Percentiles rank a stretch among this genome's conserved stretches.
Conservation (phyloP, 495 filamentous ascomycete species). For the Penicillium herquei region DNA sequence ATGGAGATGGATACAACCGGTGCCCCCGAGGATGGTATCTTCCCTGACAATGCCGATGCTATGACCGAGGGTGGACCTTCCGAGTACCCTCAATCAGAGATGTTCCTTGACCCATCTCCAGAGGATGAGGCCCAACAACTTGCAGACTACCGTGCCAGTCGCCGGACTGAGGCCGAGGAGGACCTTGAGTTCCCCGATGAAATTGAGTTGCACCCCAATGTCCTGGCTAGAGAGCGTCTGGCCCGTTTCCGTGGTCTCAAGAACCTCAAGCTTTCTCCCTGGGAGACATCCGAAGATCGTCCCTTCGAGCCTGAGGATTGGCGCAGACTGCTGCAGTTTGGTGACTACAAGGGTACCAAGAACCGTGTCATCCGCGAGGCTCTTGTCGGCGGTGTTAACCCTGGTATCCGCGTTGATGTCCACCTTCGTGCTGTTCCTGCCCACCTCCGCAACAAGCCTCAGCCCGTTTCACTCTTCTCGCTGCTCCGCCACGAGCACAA, state of each 20-base stretch:
- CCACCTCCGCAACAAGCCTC: slow-evolving; percentile 53
- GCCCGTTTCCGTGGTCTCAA: slow-evolving; percentile 86
- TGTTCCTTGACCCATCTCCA: slow-evolving; percentile 82
- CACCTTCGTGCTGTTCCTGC: slow-evolving; percentile 72
- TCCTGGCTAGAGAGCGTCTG: slow-evolving; percentile 79
- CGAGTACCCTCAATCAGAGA: slow-evolving; percentile 87
- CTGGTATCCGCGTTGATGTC: slow-evolving; percentile 78
- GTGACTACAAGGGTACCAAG: slow-evolving; percentile 78
- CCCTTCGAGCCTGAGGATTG: slow-evolving; percentile 87
- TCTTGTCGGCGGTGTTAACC: slow-evolving; percentile 76
- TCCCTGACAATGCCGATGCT: slow-evolving; percentile 65
- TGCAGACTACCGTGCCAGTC: slow-evolving; percentile 71
- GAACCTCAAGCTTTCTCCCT: slow-evolving; percentile 77
- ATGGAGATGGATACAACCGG: slow-evolving; percentile 50
- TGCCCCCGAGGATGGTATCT: slow-evolving; percentile 74
- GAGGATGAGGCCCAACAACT: slow-evolving; percentile 82
- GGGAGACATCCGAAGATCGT: slow-evolving; percentile 85
- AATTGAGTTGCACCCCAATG: slow-evolving; percentile 88
- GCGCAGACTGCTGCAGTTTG: slow-evolving; percentile 76
- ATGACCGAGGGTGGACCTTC: slow-evolving; percentile 77
- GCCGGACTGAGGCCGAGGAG: slow-evolving; percentile 75
- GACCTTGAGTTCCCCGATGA: slow-evolving; percentile 97
- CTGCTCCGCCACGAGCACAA: slow-evolving; percentile 94
- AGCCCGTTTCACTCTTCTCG: slow-evolving; percentile 72
- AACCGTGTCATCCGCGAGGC: slow-evolving; percentile 75